phyloP scores from a whole-genome alignment of 306 rosid species.

The Casuarina equisetifolia region DNA sequence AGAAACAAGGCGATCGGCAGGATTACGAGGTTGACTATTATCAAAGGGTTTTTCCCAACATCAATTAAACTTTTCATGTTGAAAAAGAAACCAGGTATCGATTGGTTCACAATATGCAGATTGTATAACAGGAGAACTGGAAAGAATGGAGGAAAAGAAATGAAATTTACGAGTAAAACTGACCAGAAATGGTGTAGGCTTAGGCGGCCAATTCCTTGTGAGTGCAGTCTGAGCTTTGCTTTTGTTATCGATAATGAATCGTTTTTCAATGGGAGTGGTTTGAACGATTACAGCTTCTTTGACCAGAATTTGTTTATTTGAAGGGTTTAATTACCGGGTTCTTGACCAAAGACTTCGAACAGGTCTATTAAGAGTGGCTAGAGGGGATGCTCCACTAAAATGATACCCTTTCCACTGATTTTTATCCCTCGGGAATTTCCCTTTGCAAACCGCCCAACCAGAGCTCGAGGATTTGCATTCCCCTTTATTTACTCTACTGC shows the following conservation, averaged over 20 bases:
- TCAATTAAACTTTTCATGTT: conserved; percentile 13
- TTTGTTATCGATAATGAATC: background rate
- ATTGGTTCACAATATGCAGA: background rate
- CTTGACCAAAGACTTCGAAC: conserved; percentile 20
- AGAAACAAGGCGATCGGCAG: conserved; percentile 17
- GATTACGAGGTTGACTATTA: background rate
- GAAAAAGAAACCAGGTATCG: background rate
- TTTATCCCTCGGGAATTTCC: background rate
- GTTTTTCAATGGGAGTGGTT: conserved; percentile 2
- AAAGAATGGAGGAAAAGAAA: background rate
- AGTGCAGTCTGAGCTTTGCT: background rate
- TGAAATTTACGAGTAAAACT: background rate
- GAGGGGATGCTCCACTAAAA: conserved; percentile 11
- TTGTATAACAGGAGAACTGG: background rate
- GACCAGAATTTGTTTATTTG: conserved; percentile 12
- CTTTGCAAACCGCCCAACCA: conserved; percentile 9
- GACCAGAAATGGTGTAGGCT: conserved; percentile 15
- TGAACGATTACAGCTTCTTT: conserved; percentile 12
- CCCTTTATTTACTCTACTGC: background rate
- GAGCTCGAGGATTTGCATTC: background rate
- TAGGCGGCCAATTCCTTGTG: background rate
- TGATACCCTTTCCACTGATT: background rate
- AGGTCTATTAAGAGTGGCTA: conserved; percentile 23
- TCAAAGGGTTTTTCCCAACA: background rate
- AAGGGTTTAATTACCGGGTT: conserved; percentile 5